phyloP scores from a whole-genome alignment of 2,329 filamentous ascomycete species.

The Graphium sp. region DNA sequence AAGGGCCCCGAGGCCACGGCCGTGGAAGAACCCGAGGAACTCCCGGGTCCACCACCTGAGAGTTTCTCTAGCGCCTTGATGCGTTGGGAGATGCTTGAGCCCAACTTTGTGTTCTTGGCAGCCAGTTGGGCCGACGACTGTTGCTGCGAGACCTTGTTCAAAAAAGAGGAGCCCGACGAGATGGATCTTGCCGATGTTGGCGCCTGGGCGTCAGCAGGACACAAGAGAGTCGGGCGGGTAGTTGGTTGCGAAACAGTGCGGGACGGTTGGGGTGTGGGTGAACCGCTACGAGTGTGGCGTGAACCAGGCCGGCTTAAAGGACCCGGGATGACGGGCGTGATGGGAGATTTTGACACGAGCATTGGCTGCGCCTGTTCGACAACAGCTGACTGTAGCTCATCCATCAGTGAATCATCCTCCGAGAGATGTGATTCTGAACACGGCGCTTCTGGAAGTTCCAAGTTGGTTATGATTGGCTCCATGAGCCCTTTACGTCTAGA shows the following conservation, averaged over 20 bases:
- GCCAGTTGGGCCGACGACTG: constrained; percentile 29
- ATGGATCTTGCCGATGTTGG: constrained; percentile 31
- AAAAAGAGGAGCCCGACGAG: constrained; percentile 38
- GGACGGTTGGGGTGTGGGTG: constrained; percentile 12
- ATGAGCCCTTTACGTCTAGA: constrained; percentile 18
- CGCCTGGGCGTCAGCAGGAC: constrained; percentile 22
- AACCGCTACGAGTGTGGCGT: constrained; percentile 10
- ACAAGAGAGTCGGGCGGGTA: constrained; percentile 23
- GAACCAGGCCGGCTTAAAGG: too few species aligned
- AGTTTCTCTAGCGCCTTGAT: constrained; percentile 84
- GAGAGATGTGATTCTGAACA: constrained; percentile 21
- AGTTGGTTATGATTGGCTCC: constrained; percentile 39
- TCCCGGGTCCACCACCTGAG: constrained; percentile 26
- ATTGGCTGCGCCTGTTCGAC: constrained; percentile 72
- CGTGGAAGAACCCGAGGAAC: constrained; percentile 11
- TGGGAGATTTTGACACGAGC: constrained; percentile 67
- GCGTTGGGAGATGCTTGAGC: constrained; percentile 80
- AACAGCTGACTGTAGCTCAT: constrained; percentile 69
- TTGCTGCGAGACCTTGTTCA: constrained; percentile 37
- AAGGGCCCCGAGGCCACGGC: constrained; percentile 27
- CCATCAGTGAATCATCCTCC: constrained; percentile 71
- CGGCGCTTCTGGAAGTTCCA: constrained; percentile 13
- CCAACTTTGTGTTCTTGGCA: constrained; percentile 65
- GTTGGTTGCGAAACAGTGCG: constrained; percentile 30
- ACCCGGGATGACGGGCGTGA: constrained; percentile 41